A percentile compares a stretch with the other conserved stretches of the same genome.
Evolutionary conservation across 2,329 filamentous ascomycete species (phyloP).

Genomic region (Aspergillus proliferans): DNA sequence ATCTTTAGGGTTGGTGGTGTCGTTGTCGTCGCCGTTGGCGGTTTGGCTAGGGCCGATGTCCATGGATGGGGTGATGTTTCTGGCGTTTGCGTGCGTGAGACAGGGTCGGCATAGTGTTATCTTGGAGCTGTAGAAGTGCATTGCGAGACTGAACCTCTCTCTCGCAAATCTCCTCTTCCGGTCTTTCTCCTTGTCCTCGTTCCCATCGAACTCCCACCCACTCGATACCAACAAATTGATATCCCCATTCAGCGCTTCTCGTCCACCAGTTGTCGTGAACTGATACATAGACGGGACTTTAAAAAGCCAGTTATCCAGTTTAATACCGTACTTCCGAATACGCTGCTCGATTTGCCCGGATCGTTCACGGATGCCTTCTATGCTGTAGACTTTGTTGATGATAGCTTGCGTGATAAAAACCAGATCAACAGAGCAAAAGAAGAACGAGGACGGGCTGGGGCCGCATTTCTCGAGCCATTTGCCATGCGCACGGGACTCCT

Average conservation of each 20-base stretch:
- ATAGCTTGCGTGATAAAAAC: slow-evolving; percentile 31
- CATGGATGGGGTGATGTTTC: neutral
- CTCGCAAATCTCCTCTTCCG: slow-evolving; percentile 10
- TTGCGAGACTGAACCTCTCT: slow-evolving; percentile 31
- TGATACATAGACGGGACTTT: slow-evolving; percentile 28
- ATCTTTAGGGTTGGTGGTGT: neutral
- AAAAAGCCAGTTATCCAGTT: slow-evolving; percentile 30
- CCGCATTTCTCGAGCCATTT: slow-evolving; percentile 18
- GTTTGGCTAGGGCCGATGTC: neutral
- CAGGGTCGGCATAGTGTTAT: slow-evolving; percentile 39
- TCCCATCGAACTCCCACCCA: no score
- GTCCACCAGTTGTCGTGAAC: slow-evolving; percentile 21
- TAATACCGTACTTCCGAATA: slow-evolving; percentile 24
- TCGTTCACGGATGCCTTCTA: slow-evolving; percentile 27
- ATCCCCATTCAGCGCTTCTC: slow-evolving; percentile 13
- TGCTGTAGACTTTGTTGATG: slow-evolving; percentile 35
- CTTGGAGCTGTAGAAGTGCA: slow-evolving; percentile 36
- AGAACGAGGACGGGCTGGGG: slow-evolving; percentile 31
- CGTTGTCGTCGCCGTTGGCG: neutral
- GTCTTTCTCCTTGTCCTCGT: neutral
- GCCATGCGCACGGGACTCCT: slow-evolving; percentile 5
- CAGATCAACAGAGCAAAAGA: slow-evolving; percentile 33
- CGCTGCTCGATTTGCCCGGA: slow-evolving; percentile 26
- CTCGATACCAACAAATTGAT: slow-evolving; percentile 8
- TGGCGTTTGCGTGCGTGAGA: slow-evolving; percentile 22